Base-by-base conservation (phyloP, 1,284 basidiomycete species). In the Psilocybe mexicana region DNA sequence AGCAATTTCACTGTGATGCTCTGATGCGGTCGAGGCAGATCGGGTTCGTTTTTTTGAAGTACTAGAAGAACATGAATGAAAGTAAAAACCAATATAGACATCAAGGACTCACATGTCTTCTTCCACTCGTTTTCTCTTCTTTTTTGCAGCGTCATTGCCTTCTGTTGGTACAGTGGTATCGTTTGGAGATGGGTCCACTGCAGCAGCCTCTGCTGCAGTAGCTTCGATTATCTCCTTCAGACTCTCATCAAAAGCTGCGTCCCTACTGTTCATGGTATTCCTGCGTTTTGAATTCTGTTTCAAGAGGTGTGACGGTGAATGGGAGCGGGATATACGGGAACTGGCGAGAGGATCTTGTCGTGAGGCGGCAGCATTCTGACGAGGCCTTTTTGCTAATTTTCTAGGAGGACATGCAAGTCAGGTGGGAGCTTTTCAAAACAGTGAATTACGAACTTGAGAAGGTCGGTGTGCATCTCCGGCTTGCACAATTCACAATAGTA, bases 261-360 rank as follows among this genome's bases (percentile, higher is more conserved):
- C 96, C 58, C 96, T 82, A 68, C 93, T 96, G 72, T 98, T 99
- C 94, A 99, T 97, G 55, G 96, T 98, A 66, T 93, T 94, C 60
- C 96, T 82, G 59, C 93, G 86, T 75, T 95, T 96, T 36, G 86
- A 80, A n/a, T 83, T 78, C 54, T 84, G 84, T 63, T 82, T 77
- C n/a, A 78, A 70, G 52, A 81, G 71, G 26, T 75, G 72, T 12
- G 79, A 77, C 1, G 90, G 90, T 7, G 90, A 92, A 70, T 86
- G 89, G 11, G 90, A 92, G 51, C 90, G 87, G 55, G 89, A 90
- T 51, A 83, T 76, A 57, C 87, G 85, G 42, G 82, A 79, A 30
- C 78, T 70, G 43, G 73, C 70, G 38, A 71, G 65, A 46, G 72
- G 69, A 44, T 74, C 68, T 49, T 76, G 75, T 67, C 82, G 79